Evolutionary conservation across 2,329 filamentous ascomycete species (phyloP).

Genomic region (Raffaelea albimanens): DNA sequence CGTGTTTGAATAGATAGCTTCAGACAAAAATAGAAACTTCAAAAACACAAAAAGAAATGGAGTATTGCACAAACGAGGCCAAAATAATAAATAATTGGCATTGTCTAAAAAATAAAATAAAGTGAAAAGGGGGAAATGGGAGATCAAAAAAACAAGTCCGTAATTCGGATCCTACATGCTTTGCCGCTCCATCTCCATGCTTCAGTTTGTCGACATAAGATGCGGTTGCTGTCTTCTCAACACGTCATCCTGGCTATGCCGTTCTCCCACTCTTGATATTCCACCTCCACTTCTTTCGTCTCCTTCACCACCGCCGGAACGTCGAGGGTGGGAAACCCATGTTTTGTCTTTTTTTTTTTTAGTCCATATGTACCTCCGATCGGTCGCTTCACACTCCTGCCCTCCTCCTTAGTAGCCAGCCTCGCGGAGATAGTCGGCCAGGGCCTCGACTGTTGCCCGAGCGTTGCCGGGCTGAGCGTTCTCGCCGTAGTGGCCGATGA

Average conservation of each 20-base stretch:
- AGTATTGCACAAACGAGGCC: too few species aligned
- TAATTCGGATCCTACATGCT: not conserved
- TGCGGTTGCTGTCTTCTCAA: not conserved
- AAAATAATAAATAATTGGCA: not conserved
- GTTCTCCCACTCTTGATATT: not conserved
- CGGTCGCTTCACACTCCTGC: too few species aligned
- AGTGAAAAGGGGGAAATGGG: too few species aligned
- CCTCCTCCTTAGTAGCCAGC: slow-evolving; percentile 63
- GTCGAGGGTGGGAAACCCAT: too few species aligned
- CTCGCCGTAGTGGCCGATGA: slow-evolving; percentile 81
- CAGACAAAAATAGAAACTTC: too few species aligned
- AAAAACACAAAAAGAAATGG: too few species aligned
- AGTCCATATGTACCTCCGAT: too few species aligned
- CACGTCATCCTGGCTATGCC: not conserved
- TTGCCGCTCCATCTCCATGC: not conserved
- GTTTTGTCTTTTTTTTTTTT: too few species aligned
- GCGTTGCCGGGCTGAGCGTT: slow-evolving; percentile 63
- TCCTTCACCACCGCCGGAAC: too few species aligned
- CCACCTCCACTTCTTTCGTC: not conserved
- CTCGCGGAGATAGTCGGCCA: slow-evolving; percentile 80
- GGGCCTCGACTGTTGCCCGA: slow-evolving; percentile 67
- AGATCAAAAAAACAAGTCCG: not conserved
- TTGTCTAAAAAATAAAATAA: not conserved
- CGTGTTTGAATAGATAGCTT: too few species aligned
- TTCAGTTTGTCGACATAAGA: not conserved